phyloP scores from a whole-genome alignment of 2,329 filamentous ascomycete genomes.

The Paecilomyces sp. region DNA sequence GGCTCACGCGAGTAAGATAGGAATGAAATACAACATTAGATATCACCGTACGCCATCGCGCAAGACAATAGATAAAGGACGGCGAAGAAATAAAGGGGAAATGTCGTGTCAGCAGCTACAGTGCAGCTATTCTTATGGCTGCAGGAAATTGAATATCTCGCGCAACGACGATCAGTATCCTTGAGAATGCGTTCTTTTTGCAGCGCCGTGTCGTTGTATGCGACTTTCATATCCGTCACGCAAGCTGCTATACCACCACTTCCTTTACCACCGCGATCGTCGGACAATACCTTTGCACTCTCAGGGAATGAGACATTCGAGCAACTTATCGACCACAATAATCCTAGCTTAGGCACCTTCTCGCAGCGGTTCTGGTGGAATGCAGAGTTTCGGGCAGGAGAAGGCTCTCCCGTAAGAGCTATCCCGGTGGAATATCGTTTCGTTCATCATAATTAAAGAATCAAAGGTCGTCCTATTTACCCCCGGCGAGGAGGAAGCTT shows the following conservation, averaged over 20 bases:
- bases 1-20: background rate
- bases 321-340: conserved; percentile 53
- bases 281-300: background rate
- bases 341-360: conserved; percentile 51
- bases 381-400: conserved; percentile 45
- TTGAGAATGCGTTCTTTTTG: background rate
- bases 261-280: background rate
- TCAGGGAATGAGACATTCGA: conserved; percentile 35
- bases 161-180: background rate
- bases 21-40: background rate
- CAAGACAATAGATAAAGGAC: background rate
- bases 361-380: conserved; percentile 49
- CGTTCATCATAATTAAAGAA: background rate
- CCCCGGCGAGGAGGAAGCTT: conserved; percentile 46
- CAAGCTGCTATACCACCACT: background rate
- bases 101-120: background rate
- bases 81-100: background rate
- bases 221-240: background rate
- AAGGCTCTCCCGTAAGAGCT: conserved; percentile 44
- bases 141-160: background rate
- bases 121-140: background rate
- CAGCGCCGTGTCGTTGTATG: background rate
- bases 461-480: conserved; percentile 44
- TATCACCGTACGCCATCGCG: background rate
- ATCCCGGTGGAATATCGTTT: background rate